Percentiles rank a stretch among this genome's conserved stretches.
Conservation (phyloP, 257 asterid genomes). For the Primulina eburnea region DNA sequence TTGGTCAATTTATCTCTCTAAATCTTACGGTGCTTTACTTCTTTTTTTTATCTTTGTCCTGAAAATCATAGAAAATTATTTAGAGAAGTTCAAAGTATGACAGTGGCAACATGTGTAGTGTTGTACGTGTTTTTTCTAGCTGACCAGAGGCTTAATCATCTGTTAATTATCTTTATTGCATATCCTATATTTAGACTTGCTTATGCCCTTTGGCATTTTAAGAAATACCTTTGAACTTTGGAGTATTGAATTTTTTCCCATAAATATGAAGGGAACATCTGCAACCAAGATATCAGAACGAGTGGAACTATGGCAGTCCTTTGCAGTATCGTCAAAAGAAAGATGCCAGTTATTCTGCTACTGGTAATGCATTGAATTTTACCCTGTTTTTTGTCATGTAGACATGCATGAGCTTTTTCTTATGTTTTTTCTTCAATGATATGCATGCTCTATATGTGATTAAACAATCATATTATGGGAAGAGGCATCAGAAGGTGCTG, state of each 20-base stretch:
- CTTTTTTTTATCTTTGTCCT: too few relatives aligned
- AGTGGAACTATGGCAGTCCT: slow-evolving; percentile 73
- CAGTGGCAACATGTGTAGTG: background rate
- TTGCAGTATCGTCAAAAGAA: slow-evolving; percentile 75
- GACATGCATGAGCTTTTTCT: slow-evolving; percentile 1
- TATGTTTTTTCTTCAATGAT: slow-evolving; percentile 8
- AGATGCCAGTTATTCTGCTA: slow-evolving; percentile 44
- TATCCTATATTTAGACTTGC: background rate
- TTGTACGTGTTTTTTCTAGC: background rate
- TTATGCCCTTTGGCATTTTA: slow-evolving; percentile 7
- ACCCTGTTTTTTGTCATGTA: slow-evolving; percentile 12
- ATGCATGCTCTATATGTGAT: slow-evolving; percentile 13
- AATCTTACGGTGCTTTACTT: background rate
- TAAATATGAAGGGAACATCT: slow-evolving; percentile 60
- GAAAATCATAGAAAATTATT: background rate
- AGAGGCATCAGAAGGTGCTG: slow-evolving; percentile 73
- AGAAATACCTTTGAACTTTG: slow-evolving; percentile 1
- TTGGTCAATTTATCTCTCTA: background rate
- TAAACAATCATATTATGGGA: slow-evolving; percentile 48
- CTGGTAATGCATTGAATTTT: slow-evolving; percentile 48
- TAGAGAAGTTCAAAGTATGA: background rate
- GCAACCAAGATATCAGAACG: slow-evolving; percentile 56
- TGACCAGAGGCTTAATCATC: background rate
- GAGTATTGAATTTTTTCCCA: slow-evolving; percentile 13
- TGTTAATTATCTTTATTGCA: background rate